phyloP scores from a whole-genome alignment of 1,284 basidiomycete genomes.

The Chalciporus sp. region DNA sequence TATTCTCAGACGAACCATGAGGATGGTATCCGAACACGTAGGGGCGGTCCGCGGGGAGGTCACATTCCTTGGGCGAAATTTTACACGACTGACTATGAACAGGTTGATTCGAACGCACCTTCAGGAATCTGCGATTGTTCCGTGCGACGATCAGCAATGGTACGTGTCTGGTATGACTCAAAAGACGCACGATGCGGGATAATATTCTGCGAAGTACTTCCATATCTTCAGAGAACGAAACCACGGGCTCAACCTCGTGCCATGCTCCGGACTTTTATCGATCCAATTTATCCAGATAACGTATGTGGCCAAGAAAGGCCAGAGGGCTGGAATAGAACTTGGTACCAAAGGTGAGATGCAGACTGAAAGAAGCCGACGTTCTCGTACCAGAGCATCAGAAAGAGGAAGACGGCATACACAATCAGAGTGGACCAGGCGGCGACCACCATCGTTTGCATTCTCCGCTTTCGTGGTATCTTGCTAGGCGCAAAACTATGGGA shows the following conservation, averaged over 20 bases:
- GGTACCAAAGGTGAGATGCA: conserved; percentile 4
- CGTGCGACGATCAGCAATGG: not conserved
- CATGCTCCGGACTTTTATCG: conserved; percentile 78
- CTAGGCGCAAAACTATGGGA: conserved; percentile 66
- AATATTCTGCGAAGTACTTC: conserved; percentile 90
- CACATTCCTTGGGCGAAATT: conserved; percentile 63
- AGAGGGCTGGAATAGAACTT: conserved; percentile 87
- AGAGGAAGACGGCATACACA: conserved; percentile 68
- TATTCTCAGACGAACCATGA: conserved; percentile 63
- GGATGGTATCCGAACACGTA: conserved; percentile 99
- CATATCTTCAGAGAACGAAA: conserved; percentile 74
- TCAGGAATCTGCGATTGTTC: conserved; percentile 21
- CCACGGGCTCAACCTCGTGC: conserved; percentile 81
- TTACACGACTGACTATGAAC: not conserved
- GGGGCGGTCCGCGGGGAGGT: conserved; percentile 87
- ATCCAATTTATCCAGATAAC: conserved; percentile 77
- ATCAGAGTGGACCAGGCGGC: conserved; percentile 86
- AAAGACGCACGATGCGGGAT: conserved; percentile 80
- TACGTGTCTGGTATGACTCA: not conserved
- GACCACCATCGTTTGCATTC: conserved; percentile 86
- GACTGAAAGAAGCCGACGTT: not conserved
- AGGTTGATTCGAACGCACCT: conserved; percentile 17
- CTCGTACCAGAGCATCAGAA: conserved; percentile 80
- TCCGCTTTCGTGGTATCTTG: conserved; percentile 74
- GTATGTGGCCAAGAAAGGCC: conserved; percentile 87